Conservation (phyloP, 805 yeast species). For the Ogataea wickerhamii region DNA sequence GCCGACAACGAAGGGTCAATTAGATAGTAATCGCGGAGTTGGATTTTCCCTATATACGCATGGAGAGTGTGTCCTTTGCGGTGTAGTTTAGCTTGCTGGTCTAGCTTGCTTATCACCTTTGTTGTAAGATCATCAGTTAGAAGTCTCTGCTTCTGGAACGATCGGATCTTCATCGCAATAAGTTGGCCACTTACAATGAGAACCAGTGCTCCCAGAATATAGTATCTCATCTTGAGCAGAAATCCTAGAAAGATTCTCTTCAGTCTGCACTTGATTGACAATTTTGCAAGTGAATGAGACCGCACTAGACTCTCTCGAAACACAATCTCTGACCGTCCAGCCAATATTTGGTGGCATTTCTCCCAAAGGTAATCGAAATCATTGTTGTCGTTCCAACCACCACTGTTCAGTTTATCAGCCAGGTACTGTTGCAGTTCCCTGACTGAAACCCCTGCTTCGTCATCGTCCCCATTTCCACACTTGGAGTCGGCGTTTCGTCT, state of each 20-base stretch:
- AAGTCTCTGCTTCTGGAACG: constrained; percentile 33
- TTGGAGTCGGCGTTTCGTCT: constrained; percentile 61
- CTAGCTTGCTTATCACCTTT: constrained; percentile 49
- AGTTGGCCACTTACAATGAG: constrained; percentile 5
- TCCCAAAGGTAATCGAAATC: constrained; percentile 28
- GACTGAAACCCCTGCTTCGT: constrained; percentile 47
- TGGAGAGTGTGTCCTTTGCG: constrained; percentile 35
- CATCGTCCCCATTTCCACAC: constrained; percentile 32
- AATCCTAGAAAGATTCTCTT: constrained; percentile 22
- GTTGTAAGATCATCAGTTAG: constrained; percentile 44
- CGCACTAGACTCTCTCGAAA: constrained; percentile 19
- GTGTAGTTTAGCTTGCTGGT: constrained; percentile 39
- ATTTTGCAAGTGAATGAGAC: constrained; percentile 27
- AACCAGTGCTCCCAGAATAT: constrained; percentile 14
- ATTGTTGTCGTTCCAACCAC: constrained; percentile 7
- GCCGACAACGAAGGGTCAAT: constrained; percentile 34
- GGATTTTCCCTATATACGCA: constrained; percentile 62
- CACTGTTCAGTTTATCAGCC: constrained; percentile 47
- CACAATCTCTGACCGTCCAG: constrained; percentile 18
- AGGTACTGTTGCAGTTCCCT: constrained; percentile 53
- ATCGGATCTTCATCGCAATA: constrained; percentile 4
- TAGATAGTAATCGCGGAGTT: constrained; percentile 63
- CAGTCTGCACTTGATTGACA: constrained; percentile 28
- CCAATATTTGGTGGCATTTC: constrained; percentile 17
- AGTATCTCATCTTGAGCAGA: constrained; percentile 21